These are phyloP conservation scores for Sphagnum fallax DNA, from an alignment of 228 moss, liverwort and hornwort species.

Conservation along the genomic window DNA sequence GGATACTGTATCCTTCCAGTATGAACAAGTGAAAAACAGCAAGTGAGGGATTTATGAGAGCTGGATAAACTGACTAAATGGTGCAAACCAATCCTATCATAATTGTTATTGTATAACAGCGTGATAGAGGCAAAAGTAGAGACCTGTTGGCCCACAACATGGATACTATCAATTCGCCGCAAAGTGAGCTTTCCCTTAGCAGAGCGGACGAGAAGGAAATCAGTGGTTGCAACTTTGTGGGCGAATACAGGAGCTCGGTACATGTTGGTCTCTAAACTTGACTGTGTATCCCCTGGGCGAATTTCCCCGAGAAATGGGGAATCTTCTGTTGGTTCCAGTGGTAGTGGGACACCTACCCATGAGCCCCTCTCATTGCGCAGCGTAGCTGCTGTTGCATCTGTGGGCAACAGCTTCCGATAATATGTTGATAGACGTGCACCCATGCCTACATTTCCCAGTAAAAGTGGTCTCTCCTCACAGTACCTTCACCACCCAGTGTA, in stretches of 20 bases:
- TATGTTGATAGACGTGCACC: slow-evolving; percentile 93
- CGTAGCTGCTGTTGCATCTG: slow-evolving; percentile 85
- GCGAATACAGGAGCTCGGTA: slow-evolving; percentile 89
- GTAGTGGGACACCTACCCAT: slow-evolving; percentile 85
- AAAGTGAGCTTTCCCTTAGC: slow-evolving; percentile 88
- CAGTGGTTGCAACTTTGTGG: slow-evolving; percentile 80
- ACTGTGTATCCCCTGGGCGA: slow-evolving; percentile 86
- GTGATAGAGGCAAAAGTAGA: slow-evolving; percentile 6
- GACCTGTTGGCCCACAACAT: slow-evolving; percentile 98
- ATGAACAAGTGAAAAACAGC: too few relatives aligned
- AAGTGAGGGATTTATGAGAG: too few relatives aligned
- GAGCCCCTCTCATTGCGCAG: slow-evolving; percentile 91
- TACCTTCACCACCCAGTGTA: slow-evolving; percentile 32
- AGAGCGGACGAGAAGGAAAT: slow-evolving; percentile 96
- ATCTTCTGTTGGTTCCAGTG: slow-evolving; percentile 97
- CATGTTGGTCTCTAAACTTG: slow-evolving; percentile 94
- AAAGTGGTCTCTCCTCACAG: slow-evolving; percentile 94
- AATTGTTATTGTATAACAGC: too few relatives aligned
- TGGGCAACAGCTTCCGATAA: slow-evolving; percentile 76
- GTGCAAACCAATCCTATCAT: too few relatives aligned
- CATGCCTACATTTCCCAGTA: slow-evolving; percentile 98
- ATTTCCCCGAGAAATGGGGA: slow-evolving; percentile 98
- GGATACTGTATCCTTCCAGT: too few relatives aligned
- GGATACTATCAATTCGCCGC: slow-evolving; percentile 91
- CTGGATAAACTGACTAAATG: too few relatives aligned